Percentiles rank a stretch among this genome's conserved stretches.
phyloP scores from a whole-genome alignment of 805 yeast genomes.

The Pichia nakasei region DNA sequence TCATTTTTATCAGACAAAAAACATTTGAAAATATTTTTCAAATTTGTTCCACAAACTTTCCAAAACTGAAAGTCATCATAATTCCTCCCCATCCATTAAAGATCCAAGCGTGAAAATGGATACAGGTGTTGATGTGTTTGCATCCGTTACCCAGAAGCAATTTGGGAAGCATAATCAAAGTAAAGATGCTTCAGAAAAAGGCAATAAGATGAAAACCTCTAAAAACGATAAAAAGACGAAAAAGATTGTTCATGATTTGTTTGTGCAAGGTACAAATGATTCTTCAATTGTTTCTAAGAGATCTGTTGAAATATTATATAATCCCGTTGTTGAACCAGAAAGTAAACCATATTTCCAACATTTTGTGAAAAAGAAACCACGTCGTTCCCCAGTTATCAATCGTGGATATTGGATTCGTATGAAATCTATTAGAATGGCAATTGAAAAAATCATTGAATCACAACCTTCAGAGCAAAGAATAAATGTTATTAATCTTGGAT shows the following conservation, averaged over 20 bases:
- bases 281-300: constrained; percentile 78
- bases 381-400: constrained; percentile 74
- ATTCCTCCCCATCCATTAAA: no score
- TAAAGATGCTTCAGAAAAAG: constrained; percentile 29
- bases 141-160: constrained; percentile 7
- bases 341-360: constrained; percentile 42
- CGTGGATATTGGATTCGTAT: constrained; percentile 79
- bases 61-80: no score
- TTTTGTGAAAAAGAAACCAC: constrained; percentile 56
- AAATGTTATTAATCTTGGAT: constrained; percentile 60
- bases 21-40: no score
- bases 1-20: not conserved
- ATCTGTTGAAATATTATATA: constrained; percentile 63
- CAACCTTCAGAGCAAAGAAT: constrained; percentile 11
- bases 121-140: not conserved
- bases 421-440: constrained; percentile 51
- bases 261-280: constrained; percentile 78
- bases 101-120: not conserved
- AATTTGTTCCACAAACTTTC: no score
- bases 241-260: constrained; percentile 47
- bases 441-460: constrained; percentile 37
- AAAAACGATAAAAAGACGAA: constrained; percentile 23
- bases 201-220: not conserved
- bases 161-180: constrained; percentile 12
- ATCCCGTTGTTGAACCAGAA: constrained; percentile 17